Percentiles rank a stretch among this genome's conserved stretches.
phyloP scores from a whole-genome alignment of 2,329 filamentous ascomycete species.

The Aspergillus carbonarius region DNA sequence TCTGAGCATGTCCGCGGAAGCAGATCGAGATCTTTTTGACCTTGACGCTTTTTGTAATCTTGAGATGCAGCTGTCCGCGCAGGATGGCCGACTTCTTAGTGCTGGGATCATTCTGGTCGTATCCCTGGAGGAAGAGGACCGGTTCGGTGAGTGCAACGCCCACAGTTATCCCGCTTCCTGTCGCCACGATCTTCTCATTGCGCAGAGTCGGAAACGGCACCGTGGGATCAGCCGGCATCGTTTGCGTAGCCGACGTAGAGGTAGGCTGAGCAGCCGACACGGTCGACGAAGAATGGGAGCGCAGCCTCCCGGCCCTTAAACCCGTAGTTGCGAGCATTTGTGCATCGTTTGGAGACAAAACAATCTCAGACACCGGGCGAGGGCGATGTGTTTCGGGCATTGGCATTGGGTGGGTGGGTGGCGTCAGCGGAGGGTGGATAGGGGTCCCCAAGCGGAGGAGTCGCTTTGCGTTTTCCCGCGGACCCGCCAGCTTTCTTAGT shows the following conservation, averaged over 20 bases:
- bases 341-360: conserved; percentile 33
- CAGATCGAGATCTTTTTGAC: conserved; percentile 88
- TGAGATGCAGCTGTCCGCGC: conserved; percentile 77
- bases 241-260: conserved; percentile 21
- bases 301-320: conserved; percentile 24
- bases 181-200: conserved; percentile 50
- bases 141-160: conserved; percentile 50
- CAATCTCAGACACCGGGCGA: conserved; percentile 38
- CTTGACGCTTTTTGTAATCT: conserved; percentile 85
- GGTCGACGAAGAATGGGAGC: conserved; percentile 30
- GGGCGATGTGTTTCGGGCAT: conserved; percentile 27
- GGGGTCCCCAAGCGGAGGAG: conserved; percentile 44
- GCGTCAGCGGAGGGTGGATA: conserved; percentile 23
- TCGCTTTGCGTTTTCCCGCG: conserved; percentile 49
- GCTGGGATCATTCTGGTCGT: conserved; percentile 51
- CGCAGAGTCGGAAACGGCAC: conserved; percentile 36
- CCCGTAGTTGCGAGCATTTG: conserved; percentile 30
- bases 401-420: conserved; percentile 20
- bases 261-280: conserved; percentile 24
- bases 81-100: conserved; percentile 75
- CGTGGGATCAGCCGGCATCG: conserved; percentile 25
- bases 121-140: conserved; percentile 50
- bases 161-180: conserved; percentile 50
- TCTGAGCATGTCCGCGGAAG: conserved; percentile 79
- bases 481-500: conserved; percentile 44